phyloP scores from a whole-genome alignment of 148 eudicot species.

The Agrostemma githago region DNA sequence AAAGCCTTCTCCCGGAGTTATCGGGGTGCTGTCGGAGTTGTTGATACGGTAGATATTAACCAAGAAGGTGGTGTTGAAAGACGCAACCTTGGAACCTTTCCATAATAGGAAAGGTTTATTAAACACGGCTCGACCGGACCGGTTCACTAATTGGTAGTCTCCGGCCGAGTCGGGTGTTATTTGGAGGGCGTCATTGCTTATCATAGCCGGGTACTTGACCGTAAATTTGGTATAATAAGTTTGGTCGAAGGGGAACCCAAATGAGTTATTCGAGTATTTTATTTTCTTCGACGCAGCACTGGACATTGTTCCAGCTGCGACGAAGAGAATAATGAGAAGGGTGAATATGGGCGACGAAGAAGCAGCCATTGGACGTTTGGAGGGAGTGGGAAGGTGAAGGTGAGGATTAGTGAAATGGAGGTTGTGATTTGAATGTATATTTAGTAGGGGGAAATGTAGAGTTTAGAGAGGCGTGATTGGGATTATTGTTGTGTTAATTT shows the following conservation, averaged over 20 bases:
- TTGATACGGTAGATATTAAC: slow-evolving; percentile 36
- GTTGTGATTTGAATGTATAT: not conserved
- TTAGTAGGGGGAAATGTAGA: not conserved
- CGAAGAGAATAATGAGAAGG: slow-evolving; percentile 5
- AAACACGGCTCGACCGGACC: slow-evolving; percentile 47
- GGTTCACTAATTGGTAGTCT: slow-evolving; percentile 26
- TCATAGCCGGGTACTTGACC: slow-evolving; percentile 34
- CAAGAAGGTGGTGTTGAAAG: slow-evolving; percentile 57
- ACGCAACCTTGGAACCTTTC: slow-evolving; percentile 41
- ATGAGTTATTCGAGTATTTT: slow-evolving; percentile 1
- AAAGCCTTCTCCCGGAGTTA: slow-evolving; percentile 52
- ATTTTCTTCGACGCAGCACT: slow-evolving; percentile 14
- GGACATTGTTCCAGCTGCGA: not conserved
- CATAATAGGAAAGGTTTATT: slow-evolving; percentile 37
- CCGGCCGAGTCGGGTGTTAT: slow-evolving; percentile 59
- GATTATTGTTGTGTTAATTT: slow-evolving; percentile 1
- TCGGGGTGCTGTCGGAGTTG: slow-evolving; percentile 1
- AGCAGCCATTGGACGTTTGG: not conserved
- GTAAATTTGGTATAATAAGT: slow-evolving; percentile 17
- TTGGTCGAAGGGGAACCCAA: slow-evolving; percentile 41
- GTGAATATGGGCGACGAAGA: not conserved
- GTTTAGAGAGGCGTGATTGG: not conserved
- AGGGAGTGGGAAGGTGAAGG: not conserved
- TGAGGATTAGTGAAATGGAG: not conserved
- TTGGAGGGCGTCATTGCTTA: slow-evolving; percentile 61